phyloP scores from a whole-genome alignment of 805 yeast species.

The Pichia deserticola region DNA sequence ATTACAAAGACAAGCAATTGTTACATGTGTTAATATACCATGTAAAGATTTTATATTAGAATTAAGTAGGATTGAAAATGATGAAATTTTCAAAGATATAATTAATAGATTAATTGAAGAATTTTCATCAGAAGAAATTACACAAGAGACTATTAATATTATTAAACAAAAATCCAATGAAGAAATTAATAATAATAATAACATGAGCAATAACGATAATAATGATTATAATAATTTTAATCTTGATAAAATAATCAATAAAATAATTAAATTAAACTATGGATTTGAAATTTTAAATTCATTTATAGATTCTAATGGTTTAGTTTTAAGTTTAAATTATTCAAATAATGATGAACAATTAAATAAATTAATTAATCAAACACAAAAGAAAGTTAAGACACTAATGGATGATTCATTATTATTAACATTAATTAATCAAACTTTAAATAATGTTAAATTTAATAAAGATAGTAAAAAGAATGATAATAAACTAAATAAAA shows the following conservation, averaged over 20 bases:
- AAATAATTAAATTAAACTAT: slow-evolving; percentile 38
- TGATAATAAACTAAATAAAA: slow-evolving; percentile 1
- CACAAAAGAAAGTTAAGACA: slow-evolving; percentile 31
- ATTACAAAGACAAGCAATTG: slow-evolving; percentile 73
- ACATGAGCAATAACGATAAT: slow-evolving; percentile 14
- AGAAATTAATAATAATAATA: slow-evolving; percentile 10
- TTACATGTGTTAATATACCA: slow-evolving; percentile 65
- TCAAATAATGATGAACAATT: slow-evolving; percentile 41
- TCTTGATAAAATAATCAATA: slow-evolving; percentile 38
- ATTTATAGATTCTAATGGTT: slow-evolving; percentile 66
- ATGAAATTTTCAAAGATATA: slow-evolving; percentile 60
- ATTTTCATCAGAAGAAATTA: slow-evolving; percentile 52
- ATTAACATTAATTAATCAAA: slow-evolving; percentile 41
- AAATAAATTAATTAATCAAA: slow-evolving; percentile 38
- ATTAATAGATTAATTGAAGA: slow-evolving; percentile 62
- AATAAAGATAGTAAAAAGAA: slow-evolving; percentile 16
- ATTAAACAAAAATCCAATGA: slow-evolving; percentile 23
- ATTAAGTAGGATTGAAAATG: slow-evolving; percentile 47
- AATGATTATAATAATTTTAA: slow-evolving; percentile 20
- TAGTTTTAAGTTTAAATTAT: slow-evolving; percentile 52
- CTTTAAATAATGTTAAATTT: slow-evolving; percentile 24
- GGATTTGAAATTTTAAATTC: slow-evolving; percentile 59
- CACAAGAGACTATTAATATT: slow-evolving; percentile 36
- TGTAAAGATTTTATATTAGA: slow-evolving; percentile 57
- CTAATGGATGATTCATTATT: slow-evolving; percentile 35